Evolutionary conservation across 352 stramenopile genomes (phyloP), one percentile per base, ranked within the genome.

Genomic region (Globisporangium radiosum): DNA sequence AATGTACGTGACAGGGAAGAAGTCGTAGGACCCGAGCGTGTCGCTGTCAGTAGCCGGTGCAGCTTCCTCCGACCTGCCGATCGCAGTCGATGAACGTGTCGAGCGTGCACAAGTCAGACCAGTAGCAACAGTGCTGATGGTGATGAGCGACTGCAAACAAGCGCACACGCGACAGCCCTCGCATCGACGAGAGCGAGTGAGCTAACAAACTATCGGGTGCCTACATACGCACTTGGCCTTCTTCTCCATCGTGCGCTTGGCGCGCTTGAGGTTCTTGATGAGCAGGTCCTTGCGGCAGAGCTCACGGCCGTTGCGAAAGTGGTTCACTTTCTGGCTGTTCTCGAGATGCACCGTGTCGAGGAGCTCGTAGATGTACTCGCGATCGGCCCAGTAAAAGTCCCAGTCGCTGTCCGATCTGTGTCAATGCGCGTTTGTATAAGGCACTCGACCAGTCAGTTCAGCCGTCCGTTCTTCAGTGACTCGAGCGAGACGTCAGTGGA

Each of bases 231-330:
- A 90, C 78, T 78, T 91, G 49, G 74, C 61, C 59, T 86, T 88
- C 76, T 90, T 90, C 58, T 94, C 82, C 64, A 87, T 86, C 65
- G 85, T 77, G 40, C 84, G 74, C 57, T 88, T 92, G 42, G 74
- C 75, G 14, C 90, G 82, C 69, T 98, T 98, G 47, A 98, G 73
- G 68, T 98, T 98, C 70, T 98, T 98, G 60, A 97, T 96, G 61
- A 98, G 78, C 2, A 97, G 71, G 62, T 98, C 92, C 63, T 98
- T 98, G 7, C 93, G 74, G 56, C 89, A 97, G 13, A 98, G 64
- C 75, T 97, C 80, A 42, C 81, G 70, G 10, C 85, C 81, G 63
- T 94, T 95, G 36, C 85, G 81, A 49, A 85, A 98, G 66, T 98
- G 94, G 59, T 97, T 97, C 15, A 98, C 81, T 25, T 90, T 74